Base-by-base conservation (phyloP, 768 basidiomycete species). In the Chalciporus piperatus region DNA sequence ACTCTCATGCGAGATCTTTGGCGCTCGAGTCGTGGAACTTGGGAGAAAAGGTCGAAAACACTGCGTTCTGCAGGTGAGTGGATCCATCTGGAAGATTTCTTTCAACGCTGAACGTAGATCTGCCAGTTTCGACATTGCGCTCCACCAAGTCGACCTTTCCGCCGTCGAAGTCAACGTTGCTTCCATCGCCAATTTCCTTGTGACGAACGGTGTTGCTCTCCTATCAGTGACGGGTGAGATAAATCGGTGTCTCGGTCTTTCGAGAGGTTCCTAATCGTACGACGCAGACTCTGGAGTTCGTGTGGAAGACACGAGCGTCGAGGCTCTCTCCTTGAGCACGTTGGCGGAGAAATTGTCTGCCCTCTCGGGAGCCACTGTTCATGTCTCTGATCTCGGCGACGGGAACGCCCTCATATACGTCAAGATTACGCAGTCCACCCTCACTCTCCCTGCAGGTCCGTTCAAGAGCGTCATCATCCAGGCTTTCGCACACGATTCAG, bases 381-480 rank as follows among this genome's bases (percentile, higher is more conserved):
- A 28, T 1, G 19, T 50, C 4, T 57, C 61, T 8, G 56, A 53
- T 14, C 46, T 50, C 30, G 40, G 48, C 12, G 52, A 45, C 13
- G 54, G 52, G 1, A 58, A 49, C 28, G 62, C 50, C 3, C 30
- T 60, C 6, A 22, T 63, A 6, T 63, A 51, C 23, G 54, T 51
- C 5, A 55, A 54, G 38, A 50, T 65, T 9, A 39, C 51, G 6
- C 23, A 52, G 12, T 45, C 63, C 2, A 59, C 54, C 0, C 54
- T 65, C 17, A 23, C 17, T 17, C 47, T 55, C 35, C 55, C 63
- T 4, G 25, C 50, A 3, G 50, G 54, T 22, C 51, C 59, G 2
- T 64, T 59, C 58, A 68, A 61, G 52, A 63, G 58, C 3, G 59
- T 67, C 25, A 55, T 65, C 8, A 43, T 67, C 20, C 61, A 64